Percentiles rank a stretch among this genome's conserved stretches.
Evolutionary conservation across 306 rosid genomes (phyloP).

Genomic region (Quercus wislizeni): DNA sequence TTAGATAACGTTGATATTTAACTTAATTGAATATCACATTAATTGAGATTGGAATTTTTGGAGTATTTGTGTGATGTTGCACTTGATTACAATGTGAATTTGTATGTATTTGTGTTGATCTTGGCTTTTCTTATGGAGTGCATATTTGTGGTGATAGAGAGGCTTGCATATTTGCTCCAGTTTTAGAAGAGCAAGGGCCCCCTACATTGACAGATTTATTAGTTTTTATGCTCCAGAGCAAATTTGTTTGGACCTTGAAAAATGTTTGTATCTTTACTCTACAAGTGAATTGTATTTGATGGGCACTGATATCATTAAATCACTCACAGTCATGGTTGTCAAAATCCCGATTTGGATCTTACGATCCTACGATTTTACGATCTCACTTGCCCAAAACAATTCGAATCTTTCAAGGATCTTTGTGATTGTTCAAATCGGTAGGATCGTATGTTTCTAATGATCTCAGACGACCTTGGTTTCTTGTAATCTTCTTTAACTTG

Average conservation of each 20-base stretch:
- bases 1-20: background rate
- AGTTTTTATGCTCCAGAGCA: conserved; percentile 58
- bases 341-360: no score
- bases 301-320: background rate
- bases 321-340: background rate
- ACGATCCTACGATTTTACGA: no score
- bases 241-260: conserved; percentile 70
- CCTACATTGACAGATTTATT: conserved; percentile 42
- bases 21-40: background rate
- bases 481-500: no score
- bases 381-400: no score
- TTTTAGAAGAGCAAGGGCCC: conserved; percentile 57
- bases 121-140: background rate
- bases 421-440: no score
- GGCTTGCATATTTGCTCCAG: conserved; percentile 43
- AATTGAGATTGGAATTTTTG: background rate
- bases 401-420: no score
- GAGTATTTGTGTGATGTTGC: background rate
- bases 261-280: conserved; percentile 43
- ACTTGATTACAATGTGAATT: background rate
- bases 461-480: no score
- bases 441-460: no score
- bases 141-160: conserved; percentile 53
- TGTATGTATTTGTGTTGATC: background rate
- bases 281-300: background rate